Base-by-base conservation (phyloP, 768 basidiomycete genomes). In the Heimioporus sp. region DNA sequence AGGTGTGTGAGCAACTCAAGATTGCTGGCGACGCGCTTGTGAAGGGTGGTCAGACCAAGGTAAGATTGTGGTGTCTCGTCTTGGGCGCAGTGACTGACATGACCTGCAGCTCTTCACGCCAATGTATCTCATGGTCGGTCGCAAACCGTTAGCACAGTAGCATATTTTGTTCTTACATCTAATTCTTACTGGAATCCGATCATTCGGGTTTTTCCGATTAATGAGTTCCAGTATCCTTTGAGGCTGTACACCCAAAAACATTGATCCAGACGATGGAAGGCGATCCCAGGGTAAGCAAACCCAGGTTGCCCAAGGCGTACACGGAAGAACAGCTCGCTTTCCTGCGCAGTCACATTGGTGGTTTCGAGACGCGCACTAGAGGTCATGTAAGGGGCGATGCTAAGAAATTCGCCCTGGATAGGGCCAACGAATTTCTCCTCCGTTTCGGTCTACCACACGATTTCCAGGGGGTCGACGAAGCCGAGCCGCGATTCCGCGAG, bases 1-100 rank as follows among this genome's bases (percentile, higher is more conserved):
- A 90, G 51, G 92, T 98, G 34, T 90, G 90, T 53, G 92, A 97
- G 76, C 83, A 87, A 35, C 73, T 98, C 56, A 93, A 90, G 72
- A 70, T 87, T 34, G 93, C 94, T n/a, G 85, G 74, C 8, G 82
- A 82, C 36, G 77, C 88, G 0, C 75, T 98, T 13, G 89, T 94
- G 34, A 79, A 80, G 61, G 92, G 93, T 60, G 96, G 96, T 16
- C 85, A 87, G 67, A 79, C 78, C 51, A 95, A 96, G 82, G 90
- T 90, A 51, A 42, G 79, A 17, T 35, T 35, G 34, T 12, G 11
- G 34, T 35, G 34, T 35, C 4, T 35, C 2, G 24, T 36, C 6
- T 42, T 35, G 34, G 10, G 12, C 46, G 52, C 24, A 20, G 28
- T 9, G 43, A 42, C 55, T 43, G 46, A 44, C 13, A n/a, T 13